Percentiles rank a stretch among this genome's conserved stretches.
Conservation (phyloP, 2,329 filamentous ascomycete species). For the Scedosporium aurantiacum region DNA sequence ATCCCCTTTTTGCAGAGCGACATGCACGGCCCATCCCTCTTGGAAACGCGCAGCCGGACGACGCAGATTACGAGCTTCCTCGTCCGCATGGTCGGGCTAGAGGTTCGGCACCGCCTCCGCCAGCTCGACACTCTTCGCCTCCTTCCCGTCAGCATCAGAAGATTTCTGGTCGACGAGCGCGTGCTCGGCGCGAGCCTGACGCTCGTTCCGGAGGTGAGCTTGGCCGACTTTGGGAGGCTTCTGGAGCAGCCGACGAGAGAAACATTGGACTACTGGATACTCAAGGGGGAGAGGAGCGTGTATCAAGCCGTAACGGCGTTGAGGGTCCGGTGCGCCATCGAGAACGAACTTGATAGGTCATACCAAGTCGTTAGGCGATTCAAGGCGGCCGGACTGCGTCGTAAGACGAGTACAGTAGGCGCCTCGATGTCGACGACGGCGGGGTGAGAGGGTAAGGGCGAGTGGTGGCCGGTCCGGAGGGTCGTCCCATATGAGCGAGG, state of each 20-base stretch:
- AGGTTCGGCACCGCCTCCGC: constrained; percentile 68
- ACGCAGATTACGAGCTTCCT: constrained; percentile 47
- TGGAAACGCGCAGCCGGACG: constrained; percentile 45
- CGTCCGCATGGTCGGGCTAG: constrained; percentile 59
- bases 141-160: constrained; percentile 57
- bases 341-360: constrained; percentile 75
- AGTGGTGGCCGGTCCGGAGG: background rate
- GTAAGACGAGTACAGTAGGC: constrained; percentile 29
- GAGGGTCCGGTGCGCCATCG: constrained; percentile 70
- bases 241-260: constrained; percentile 73
- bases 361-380: constrained; percentile 63
- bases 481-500: background rate
- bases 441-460: background rate
- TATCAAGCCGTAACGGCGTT: constrained; percentile 83
- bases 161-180: constrained; percentile 73
- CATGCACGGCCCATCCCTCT: constrained; percentile 61
- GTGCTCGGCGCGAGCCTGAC: constrained; percentile 70
- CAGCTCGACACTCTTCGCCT: constrained; percentile 71
- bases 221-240: constrained; percentile 62
- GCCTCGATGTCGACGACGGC: background rate
- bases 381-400: constrained; percentile 38
- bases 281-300: constrained; percentile 72
- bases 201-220: constrained; percentile 67
- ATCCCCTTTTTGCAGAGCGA: constrained; percentile 76
- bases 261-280: constrained; percentile 74